Evolutionary conservation across 441 rosid species (phyloP).

Genomic region (Capsella rubella): DNA sequence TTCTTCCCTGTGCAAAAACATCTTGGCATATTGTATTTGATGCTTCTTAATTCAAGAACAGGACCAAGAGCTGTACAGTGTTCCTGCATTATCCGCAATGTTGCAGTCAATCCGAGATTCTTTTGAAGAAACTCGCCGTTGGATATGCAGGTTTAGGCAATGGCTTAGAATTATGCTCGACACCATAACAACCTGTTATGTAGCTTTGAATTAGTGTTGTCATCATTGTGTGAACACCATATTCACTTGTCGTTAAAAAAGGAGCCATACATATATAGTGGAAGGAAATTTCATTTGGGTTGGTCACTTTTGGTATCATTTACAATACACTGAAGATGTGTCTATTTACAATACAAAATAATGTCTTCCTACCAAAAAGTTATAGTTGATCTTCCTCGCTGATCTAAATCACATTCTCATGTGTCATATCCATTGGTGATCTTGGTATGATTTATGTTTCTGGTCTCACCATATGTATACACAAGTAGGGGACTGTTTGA

Average conservation of each 20-base stretch:
- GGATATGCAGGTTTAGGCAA: constrained; percentile 80
- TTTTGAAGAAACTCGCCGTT: constrained; percentile 75
- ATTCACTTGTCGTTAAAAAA: not conserved
- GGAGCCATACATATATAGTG: not conserved
- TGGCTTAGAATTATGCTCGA: not conserved
- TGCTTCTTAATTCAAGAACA: constrained; percentile 56
- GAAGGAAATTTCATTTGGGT: too few relatives aligned
- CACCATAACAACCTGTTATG: constrained; percentile 1
- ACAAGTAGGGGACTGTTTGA: too few relatives aligned
- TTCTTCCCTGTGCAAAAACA: too few relatives aligned
- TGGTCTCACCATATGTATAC: too few relatives aligned
- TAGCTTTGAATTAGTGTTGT: constrained; percentile 1
- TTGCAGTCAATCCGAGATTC: constrained; percentile 80
- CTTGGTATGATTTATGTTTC: too few relatives aligned
- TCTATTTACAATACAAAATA: too few relatives aligned
- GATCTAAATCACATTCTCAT: not conserved
- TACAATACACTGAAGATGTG: too few relatives aligned
- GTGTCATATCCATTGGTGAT: too few relatives aligned
- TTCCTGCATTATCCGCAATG: constrained; percentile 67
- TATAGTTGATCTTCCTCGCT: not conserved
- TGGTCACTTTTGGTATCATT: too few relatives aligned
- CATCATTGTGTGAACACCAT: not conserved
- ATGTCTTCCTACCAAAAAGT: too few relatives aligned
- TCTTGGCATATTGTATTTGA: not conserved
- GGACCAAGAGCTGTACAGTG: constrained; percentile 55